Evolutionary conservation across 331 rosid genomes (phyloP), one percentile per base, ranked within the genome.

Genomic region (Quercus phellos): DNA sequence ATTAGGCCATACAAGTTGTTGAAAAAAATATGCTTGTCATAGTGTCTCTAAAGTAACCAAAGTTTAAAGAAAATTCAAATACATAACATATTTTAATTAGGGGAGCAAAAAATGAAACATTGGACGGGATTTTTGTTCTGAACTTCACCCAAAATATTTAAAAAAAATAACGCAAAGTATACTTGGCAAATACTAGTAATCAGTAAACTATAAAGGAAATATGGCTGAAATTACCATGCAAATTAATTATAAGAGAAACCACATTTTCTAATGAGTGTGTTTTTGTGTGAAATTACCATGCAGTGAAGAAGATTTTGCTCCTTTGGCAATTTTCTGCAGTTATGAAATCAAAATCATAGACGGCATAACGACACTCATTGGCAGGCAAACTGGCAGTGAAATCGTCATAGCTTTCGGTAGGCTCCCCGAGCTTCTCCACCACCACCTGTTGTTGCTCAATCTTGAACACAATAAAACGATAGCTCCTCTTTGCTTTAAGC

Each of bases 231-330:
- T 18, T 76, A 93, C 98, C 97, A 91, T 77, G 98, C 96, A 80
- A 38, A 38, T 38, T 38, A 38, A 8, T 38, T 38, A 7, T 38
- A 38, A 38, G 46, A 38, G 46, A 38, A 38, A 38, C 46, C 17
- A 11, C 53, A 46, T 46, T 46, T 46, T 10, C 53, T 46, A 46
- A 3, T 12, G 12, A 38, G 46, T 38, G 73, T 6, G 30, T 64
- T 66, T 29, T 1, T 14, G 34, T 26, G 24, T 26, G 24, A 50
- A 51, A 8, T 18, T 76, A 93, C 98, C 98, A 93, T 77, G 98
- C 96, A 80, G 89, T 55, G 86, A 93, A 93, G 94, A 87, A 90
- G 79, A 93, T 93, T 90, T 93, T 93, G 98, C 98, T 93, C 78
- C 88, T 93, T 82, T 93, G 97, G 89, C 91, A 90, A 71, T 93